phyloP scores from a whole-genome alignment of 768 basidiomycete species.

The Hemileccinum rubropunctum region DNA sequence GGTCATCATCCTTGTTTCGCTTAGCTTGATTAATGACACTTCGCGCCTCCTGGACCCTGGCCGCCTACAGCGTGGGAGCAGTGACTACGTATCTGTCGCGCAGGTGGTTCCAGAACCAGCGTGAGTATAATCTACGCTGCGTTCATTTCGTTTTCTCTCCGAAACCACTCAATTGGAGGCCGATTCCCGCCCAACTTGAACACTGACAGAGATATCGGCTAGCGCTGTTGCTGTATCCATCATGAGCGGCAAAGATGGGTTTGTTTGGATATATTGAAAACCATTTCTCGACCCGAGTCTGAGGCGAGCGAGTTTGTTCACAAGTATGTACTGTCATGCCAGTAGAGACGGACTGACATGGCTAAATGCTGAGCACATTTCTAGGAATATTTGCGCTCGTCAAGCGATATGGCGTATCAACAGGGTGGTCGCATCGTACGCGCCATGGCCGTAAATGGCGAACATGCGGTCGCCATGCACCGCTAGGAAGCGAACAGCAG shows the following conservation, averaged over 20 bases:
- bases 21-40: conserved; percentile 17
- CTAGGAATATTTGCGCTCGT: not conserved
- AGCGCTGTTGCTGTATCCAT: not conserved
- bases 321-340: too few relatives aligned
- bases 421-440: conserved; percentile 11
- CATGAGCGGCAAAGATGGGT: not conserved
- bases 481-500: conserved; percentile 23
- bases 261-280: too few relatives aligned
- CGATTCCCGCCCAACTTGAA: not conserved
- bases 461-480: conserved; percentile 38
- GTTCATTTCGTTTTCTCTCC: conserved; percentile 15
- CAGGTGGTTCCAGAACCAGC: conserved; percentile 15
- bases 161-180: not conserved
- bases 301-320: not conserved
- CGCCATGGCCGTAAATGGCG: conserved; percentile 30
- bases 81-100: not conserved
- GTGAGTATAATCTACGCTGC: not conserved
- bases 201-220: not conserved
- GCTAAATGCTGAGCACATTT: conserved; percentile 5
- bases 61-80: not conserved
- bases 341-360: conserved; percentile 1
- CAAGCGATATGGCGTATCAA: conserved; percentile 18
- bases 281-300: not conserved
- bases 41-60: conserved; percentile 5
- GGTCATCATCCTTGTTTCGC: conserved; percentile 27